Percentiles rank a stretch among this genome's conserved stretches.
Evolutionary conservation across 768 basidiomycete species (phyloP).

Genomic region (Pholiota microspora): DNA sequence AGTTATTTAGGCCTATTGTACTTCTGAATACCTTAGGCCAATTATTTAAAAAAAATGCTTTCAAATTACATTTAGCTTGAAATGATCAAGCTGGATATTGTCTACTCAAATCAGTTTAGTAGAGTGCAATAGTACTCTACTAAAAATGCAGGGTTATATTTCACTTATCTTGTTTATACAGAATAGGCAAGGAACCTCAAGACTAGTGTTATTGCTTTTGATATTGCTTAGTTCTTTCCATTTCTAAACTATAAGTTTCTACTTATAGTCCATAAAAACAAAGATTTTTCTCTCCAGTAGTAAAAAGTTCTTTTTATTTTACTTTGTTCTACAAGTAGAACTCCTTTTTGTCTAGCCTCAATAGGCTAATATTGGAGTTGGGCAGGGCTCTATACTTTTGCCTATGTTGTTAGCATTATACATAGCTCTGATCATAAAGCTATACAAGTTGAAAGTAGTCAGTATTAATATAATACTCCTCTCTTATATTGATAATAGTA

Average conservation of each 20-base stretch:
- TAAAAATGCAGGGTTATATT: too few species aligned
- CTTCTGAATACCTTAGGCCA: too few species aligned
- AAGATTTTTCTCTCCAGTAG: background rate
- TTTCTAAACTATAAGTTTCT: background rate
- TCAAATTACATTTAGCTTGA: too few species aligned
- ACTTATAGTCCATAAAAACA: background rate
- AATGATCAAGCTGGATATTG: too few species aligned
- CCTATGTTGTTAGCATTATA: background rate
- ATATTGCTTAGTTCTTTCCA: background rate
- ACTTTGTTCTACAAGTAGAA: background rate
- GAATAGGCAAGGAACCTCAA: background rate
- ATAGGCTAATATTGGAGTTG: background rate
- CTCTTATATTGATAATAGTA: background rate
- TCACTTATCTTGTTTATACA: too few species aligned
- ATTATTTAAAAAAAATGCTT: too few species aligned
- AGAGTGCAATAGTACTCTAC: too few species aligned
- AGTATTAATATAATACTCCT: background rate
- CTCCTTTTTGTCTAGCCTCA: background rate
- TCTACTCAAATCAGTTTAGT: too few species aligned
- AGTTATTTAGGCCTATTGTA: too few species aligned
- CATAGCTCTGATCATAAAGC: background rate
- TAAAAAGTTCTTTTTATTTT: background rate
- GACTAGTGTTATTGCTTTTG: conserved; percentile 3
- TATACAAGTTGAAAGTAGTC: background rate
- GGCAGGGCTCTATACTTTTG: background rate